These are phyloP conservation scores for Wakefieldia striispora DNA, from an alignment of 768 basidiomycete species.

Conservation along the genomic window DNA sequence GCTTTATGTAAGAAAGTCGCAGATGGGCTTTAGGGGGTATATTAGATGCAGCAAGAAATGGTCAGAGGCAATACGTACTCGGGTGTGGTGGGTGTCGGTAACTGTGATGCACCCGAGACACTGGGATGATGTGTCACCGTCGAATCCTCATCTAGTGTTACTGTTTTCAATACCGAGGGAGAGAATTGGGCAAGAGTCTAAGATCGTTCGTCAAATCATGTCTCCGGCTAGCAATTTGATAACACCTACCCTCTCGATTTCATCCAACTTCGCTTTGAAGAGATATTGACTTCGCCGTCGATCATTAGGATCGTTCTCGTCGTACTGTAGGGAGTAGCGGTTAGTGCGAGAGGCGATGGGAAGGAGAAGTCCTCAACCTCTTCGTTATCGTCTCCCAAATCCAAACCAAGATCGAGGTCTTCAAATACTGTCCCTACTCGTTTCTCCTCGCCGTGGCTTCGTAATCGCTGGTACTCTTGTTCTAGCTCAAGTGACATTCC, in stretches of 20 bases:
- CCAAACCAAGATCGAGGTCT: slow-evolving; percentile 44
- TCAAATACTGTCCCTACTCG: slow-evolving; percentile 46
- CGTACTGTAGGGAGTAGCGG: slow-evolving; percentile 44
- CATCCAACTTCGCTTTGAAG: slow-evolving; percentile 74
- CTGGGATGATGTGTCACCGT: slow-evolving; percentile 19
- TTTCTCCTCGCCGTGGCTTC: slow-evolving; percentile 42
- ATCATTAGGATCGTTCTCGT: slow-evolving; percentile 71
- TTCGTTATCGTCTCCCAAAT: slow-evolving; percentile 41
- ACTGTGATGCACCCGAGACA: slow-evolving; percentile 13
- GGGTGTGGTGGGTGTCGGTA: slow-evolving; percentile 4
- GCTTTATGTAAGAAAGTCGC: slow-evolving; percentile 16
- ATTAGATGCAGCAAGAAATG: slow-evolving; percentile 11
- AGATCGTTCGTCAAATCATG: slow-evolving; percentile 13
- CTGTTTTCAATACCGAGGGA: slow-evolving; percentile 41
- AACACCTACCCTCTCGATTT: slow-evolving; percentile 64
- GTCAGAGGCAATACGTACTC: slow-evolving; percentile 21
- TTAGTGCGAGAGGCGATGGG: slow-evolving; percentile 11
- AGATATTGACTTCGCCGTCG: slow-evolving; percentile 70
- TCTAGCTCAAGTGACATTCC: slow-evolving; percentile 27
- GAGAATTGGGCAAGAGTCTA: slow-evolving; percentile 68
- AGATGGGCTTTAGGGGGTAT: slow-evolving; percentile 4
- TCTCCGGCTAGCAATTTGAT: background rate
- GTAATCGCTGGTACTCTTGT: slow-evolving; percentile 26
- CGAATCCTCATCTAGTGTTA: slow-evolving; percentile 19
- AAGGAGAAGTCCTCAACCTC: slow-evolving; percentile 33